Evolutionary conservation across 2,329 filamentous ascomycete species (phyloP), one percentile per base, ranked within the genome.

Genomic region (Lecanicillium sp.): DNA sequence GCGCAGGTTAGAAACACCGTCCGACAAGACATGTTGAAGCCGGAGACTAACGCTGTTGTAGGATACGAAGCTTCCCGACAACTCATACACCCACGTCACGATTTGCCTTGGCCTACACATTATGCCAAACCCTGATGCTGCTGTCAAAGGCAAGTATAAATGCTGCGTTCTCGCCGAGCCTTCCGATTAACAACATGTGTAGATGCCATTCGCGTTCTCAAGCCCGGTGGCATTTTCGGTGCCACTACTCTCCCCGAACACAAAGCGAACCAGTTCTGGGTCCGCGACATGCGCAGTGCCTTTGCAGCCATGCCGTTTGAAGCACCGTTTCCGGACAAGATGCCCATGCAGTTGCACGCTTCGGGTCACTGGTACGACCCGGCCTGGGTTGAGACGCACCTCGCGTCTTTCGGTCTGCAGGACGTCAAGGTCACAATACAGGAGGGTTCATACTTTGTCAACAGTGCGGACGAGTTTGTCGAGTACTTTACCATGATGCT

Each of bases 91-190:
- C 2, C 71, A 77, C 54, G 57, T 74, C 23, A 67, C 71, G 9
- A 57, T 72, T 30, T 68, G 67, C n/a, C 68, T 77, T 49, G 73
- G 67, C 1, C 66, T 75, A 39, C 72, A 75, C 53, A 49, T 72
- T 3, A 67, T 75, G 12, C 69, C 73, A 0, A 54, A 71, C 19
- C 66, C 72, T 0, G 59, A 65, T 39, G 55, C 56, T 2, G 59
- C 62, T 0, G 41, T 67, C 0, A 53, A 51, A 37, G 64, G 64
- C 63, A 46, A 53, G 53, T n/a, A n/a, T n/a, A n/a, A n/a, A 39
- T 10, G 5, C 2, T 17, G 2, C 23, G 11, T 4, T 41, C 8
- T 29, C 21, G 14, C 38, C 11, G 7, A 41, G 10, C 24, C 17
- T 29, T 12, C 42, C 45, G 4, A 15, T 26, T 4, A 27, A 20